Evolutionary conservation across 2,329 filamentous ascomycete species (phyloP).

Genomic region (Fonsecaea pedrosoi): DNA sequence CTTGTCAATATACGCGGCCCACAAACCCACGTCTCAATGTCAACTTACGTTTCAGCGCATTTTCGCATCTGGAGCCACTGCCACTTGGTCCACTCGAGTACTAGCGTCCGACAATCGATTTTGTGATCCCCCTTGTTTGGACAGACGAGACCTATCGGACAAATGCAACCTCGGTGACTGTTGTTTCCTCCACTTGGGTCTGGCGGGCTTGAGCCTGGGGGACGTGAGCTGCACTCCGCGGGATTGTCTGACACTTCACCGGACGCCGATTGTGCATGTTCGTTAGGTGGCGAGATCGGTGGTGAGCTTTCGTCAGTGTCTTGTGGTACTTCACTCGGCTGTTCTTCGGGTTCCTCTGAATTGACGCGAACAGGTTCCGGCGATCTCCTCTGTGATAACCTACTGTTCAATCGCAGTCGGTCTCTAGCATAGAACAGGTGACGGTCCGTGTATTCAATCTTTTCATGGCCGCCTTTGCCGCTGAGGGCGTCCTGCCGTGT

Average conservation of each 20-base stretch:
- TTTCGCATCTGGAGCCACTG: constrained; percentile 12
- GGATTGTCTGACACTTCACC: neutral
- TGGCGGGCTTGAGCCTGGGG: neutral
- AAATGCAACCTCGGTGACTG: constrained; percentile 20
- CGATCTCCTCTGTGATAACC: neutral
- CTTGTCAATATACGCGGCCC: neutral
- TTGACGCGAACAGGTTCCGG: neutral
- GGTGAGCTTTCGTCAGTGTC: neutral
- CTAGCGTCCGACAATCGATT: constrained; percentile 34
- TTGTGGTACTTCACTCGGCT: neutral
- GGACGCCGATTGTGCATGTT: neutral
- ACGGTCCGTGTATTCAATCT: neutral
- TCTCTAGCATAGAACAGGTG: neutral
- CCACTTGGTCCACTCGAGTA: constrained; percentile 26
- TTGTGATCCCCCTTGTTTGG: constrained; percentile 16
- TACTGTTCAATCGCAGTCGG: neutral
- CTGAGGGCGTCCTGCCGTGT: neutral
- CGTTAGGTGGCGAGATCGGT: neutral
- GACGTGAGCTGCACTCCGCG: neutral
- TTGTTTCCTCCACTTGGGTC: neutral
- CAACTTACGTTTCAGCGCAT: constrained; percentile 20
- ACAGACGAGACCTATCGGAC: constrained; percentile 30
- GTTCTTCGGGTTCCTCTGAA: neutral
- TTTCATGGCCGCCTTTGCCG: neutral
- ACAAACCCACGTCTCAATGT: neutral